A percentile compares a stretch with the other conserved stretches of the same genome.
These are phyloP conservation scores for Penicillium antarcticum DNA, from an alignment of 495 filamentous ascomycete genomes.

Conservation along the genomic window DNA sequence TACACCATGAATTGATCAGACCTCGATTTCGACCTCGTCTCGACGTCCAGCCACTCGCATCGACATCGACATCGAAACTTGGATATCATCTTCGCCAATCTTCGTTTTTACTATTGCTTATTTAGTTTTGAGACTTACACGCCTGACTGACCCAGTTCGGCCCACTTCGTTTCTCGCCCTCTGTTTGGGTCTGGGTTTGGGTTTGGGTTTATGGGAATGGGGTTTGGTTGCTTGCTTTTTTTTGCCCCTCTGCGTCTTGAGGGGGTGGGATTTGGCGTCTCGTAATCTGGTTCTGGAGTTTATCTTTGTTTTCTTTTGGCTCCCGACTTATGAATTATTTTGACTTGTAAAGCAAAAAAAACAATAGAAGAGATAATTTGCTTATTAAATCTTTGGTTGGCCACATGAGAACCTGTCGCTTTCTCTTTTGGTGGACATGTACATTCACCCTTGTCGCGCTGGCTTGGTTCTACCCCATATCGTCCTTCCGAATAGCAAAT, in stretches of 20 bases:
- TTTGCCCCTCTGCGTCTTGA: not conserved
- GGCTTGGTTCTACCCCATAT: no score
- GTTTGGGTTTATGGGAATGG: slow-evolving; percentile 14
- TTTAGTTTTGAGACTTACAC: slow-evolving; percentile 17
- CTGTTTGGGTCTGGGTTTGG: not conserved
- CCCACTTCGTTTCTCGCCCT: slow-evolving; percentile 10
- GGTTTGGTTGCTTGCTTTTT: slow-evolving; percentile 2
- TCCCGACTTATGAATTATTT: no score
- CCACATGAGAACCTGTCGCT: no score
- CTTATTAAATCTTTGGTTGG: no score
- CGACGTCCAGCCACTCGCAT: slow-evolving; percentile 5
- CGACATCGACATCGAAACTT: not conserved
- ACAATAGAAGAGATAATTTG: no score
- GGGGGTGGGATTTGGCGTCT: no score
- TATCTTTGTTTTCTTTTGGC: no score
- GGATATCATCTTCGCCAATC: slow-evolving; percentile 2
- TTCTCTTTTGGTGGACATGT: no score
- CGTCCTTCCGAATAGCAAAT: no score
- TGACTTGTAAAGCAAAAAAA: no score
- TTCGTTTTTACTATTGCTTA: slow-evolving; percentile 10
- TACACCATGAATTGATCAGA: not conserved
- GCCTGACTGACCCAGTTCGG: slow-evolving; percentile 20
- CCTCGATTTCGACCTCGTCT: not conserved
- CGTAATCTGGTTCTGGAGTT: no score
- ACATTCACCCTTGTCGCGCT: no score